Base-by-base conservation (phyloP, 306 rosid genomes). In the Vicia faba region DNA sequence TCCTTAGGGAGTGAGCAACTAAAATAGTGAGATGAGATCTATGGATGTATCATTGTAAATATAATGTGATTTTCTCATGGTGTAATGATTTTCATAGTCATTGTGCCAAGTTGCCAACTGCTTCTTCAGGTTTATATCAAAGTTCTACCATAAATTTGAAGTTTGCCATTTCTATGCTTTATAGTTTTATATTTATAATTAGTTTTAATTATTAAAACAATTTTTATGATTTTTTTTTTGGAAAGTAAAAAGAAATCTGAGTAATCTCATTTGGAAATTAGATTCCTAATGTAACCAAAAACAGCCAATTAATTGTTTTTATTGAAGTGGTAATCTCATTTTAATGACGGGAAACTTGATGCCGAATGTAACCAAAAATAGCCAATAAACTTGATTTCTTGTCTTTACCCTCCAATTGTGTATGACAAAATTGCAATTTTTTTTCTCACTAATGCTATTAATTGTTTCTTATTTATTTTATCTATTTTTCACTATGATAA, bases 21-120 rank as follows among this genome's bases (percentile, higher is more conserved):
- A 41, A 5, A 41, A 51, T 72, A 55, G 70, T 67, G 64, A 57
- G 70, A 56, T 66, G 64, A 57, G 70, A 56, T 75, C 66, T 58
- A 33, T 62, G 76, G 54, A 49, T 36, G 59, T 61, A 41, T 56
- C 69, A 43, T 70, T 76, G 84, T 83, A 69, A 38, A 70, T 60
- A 57, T 65, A 70, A 73, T 75, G 7, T 63, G 61, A 61, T 58
- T 63, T 45, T 41, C 31, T n/a, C 64, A 31, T 13, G 40, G 40
- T 25, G 26, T 50, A 25, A 56, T 78, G 82, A 58, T 55, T 19
- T 59, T 56, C 68, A 70, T 49, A 25, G 46, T 39, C 25, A 25
- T 31, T 41, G 11, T 66, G 50, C 53, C 46, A 36, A 28, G 18
- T 73, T 66, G 44, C 48, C 40, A 50, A 20, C 41, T 73, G 49